Conservation (phyloP, 192 early-diverging fungal genomes). For the Coemansia sp. region DNA sequence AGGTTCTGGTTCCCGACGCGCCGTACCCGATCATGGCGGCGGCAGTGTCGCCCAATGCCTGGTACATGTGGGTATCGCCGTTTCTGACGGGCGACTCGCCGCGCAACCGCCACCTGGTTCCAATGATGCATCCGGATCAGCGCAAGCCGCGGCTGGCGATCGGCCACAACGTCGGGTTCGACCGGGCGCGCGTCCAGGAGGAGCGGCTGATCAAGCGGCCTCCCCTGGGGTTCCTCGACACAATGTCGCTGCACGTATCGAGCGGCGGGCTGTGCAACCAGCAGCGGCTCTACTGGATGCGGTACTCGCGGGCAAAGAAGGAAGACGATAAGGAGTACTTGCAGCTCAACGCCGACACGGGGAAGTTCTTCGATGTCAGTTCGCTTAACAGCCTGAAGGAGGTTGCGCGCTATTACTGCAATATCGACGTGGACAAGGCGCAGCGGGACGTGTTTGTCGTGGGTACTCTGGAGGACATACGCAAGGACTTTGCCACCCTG, state of each 20-base stretch:
- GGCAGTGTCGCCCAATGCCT: constrained; percentile 68
- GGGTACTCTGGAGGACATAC: constrained; percentile 62
- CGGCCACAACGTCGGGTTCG: constrained; percentile 93
- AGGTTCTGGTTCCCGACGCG: constrained; percentile 68
- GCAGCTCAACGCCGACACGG: constrained; percentile 48
- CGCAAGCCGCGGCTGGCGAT: constrained; percentile 61
- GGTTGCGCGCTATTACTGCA: constrained; percentile 78
- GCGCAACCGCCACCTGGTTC: constrained; percentile 61
- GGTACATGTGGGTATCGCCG: constrained; percentile 96
- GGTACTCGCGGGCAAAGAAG: constrained; percentile 60
- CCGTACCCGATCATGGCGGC: constrained; percentile 79
- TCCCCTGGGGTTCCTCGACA: constrained; percentile 75
- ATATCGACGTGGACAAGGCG: constrained; percentile 65
- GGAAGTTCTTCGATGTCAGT: constrained; percentile 55
- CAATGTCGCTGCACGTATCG: constrained; percentile 90
- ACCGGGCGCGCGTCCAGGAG: constrained; percentile 82
- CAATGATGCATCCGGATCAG: constrained; percentile 55
- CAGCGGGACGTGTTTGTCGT: constrained; percentile 59
- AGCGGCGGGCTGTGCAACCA: constrained; percentile 86
- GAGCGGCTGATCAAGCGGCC: constrained; percentile 72
- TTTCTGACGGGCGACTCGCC: constrained; percentile 57
- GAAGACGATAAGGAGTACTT: constrained; percentile 52
- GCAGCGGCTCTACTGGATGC: constrained; percentile 80
- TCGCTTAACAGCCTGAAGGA: constrained; percentile 73
- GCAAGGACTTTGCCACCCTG: constrained; percentile 61